Evolutionary conservation across 2,329 filamentous ascomycete genomes (phyloP).

Genomic region (Rachicladosporium sp.): DNA sequence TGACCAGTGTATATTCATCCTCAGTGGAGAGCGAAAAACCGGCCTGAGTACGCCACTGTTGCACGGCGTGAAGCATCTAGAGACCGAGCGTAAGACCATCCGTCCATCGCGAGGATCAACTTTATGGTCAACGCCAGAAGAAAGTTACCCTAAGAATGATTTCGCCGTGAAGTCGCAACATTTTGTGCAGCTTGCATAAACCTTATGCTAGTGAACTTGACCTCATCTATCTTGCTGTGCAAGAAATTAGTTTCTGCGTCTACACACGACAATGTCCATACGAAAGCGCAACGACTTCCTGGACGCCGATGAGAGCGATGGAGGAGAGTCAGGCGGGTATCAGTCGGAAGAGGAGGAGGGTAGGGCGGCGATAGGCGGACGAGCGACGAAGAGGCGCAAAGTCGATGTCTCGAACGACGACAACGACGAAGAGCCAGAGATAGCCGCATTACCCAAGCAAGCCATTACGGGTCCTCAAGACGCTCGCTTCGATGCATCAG

Average conservation of each 20-base stretch:
- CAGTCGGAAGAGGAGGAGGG: slow-evolving; percentile 55
- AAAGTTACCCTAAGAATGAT: too few relatives aligned
- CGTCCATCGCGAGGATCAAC: too few relatives aligned
- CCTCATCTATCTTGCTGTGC: too few relatives aligned
- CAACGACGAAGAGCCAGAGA: slow-evolving; percentile 11
- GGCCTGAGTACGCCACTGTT: too few relatives aligned
- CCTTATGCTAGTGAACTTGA: too few relatives aligned
- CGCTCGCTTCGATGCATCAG: slow-evolving; percentile 8
- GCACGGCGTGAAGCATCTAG: too few relatives aligned
- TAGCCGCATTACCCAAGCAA: slow-evolving; percentile 8
- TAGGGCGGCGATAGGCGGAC: slow-evolving; percentile 44
- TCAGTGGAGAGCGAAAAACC: too few relatives aligned
- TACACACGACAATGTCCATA: slow-evolving; percentile 45
- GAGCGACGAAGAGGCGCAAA: slow-evolving; percentile 49
- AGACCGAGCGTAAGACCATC: too few relatives aligned
- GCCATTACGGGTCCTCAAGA: slow-evolving; percentile 7
- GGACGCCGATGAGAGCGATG: slow-evolving; percentile 33
- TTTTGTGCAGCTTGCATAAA: too few relatives aligned
- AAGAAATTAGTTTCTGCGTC: too few relatives aligned
- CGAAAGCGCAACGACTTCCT: slow-evolving; percentile 64
- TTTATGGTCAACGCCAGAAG: too few relatives aligned
- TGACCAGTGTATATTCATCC: background rate
- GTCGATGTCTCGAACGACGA: slow-evolving; percentile 34
- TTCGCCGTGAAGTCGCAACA: too few relatives aligned
- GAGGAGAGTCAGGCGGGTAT: slow-evolving; percentile 41